phyloP scores from a whole-genome alignment of 208 protist genomes.

The Wallacemonas sp. region DNA sequence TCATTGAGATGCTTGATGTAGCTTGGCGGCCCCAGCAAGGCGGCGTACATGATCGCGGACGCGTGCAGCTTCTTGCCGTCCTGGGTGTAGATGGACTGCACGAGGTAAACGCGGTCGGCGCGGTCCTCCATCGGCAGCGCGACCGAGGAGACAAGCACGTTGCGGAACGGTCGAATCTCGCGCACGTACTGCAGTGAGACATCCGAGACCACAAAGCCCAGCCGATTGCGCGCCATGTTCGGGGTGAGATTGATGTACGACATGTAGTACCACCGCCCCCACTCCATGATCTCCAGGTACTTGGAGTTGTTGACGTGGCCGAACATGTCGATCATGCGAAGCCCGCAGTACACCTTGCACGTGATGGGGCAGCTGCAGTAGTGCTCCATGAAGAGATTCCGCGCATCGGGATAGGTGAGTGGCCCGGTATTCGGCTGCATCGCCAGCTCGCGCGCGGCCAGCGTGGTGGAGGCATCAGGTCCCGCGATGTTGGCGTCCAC shows the following conservation, averaged over 20 bases:
- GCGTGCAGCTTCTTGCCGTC: slow-evolving; percentile 30
- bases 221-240: background rate
- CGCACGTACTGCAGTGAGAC: slow-evolving; percentile 12
- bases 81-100: slow-evolving; percentile 35
- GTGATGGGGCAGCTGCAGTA: slow-evolving; percentile 20
- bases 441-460: background rate
- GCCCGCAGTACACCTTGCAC: slow-evolving; percentile 37
- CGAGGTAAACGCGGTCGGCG: slow-evolving; percentile 36
- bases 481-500: background rate
- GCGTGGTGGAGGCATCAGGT: slow-evolving; percentile 1
- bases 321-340: slow-evolving; percentile 55
- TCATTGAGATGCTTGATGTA: background rate
- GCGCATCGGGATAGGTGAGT: background rate
- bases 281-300: slow-evolving; percentile 71
- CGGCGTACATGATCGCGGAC: slow-evolving; percentile 16
- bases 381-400: background rate
- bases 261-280: slow-evolving; percentile 46
- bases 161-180: slow-evolving; percentile 15
- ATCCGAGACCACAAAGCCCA: slow-evolving; percentile 37
- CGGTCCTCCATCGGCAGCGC: slow-evolving; percentile 19
- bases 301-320: slow-evolving; percentile 72
- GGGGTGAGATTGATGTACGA: slow-evolving; percentile 25
- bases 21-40: slow-evolving; percentile 13
- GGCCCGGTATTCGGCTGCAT: background rate
- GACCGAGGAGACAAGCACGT: slow-evolving; percentile 24